These are phyloP conservation scores for Russula vinacea DNA, from an alignment of 768 basidiomycete species.

Conservation along the genomic window DNA sequence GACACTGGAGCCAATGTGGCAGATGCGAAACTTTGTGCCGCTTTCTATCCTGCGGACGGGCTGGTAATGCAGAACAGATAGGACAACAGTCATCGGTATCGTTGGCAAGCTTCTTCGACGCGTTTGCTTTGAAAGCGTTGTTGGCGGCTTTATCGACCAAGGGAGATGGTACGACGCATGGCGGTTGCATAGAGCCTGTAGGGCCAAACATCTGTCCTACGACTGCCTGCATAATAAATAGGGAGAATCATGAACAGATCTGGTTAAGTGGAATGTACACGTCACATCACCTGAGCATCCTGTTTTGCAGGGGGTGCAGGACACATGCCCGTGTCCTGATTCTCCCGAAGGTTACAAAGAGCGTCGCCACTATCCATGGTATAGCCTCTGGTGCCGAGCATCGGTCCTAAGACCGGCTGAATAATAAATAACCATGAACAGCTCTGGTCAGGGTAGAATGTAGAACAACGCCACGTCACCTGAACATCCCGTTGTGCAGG, in stretches of 20 bases:
- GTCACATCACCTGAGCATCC: slow-evolving; percentile 4
- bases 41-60: not conserved
- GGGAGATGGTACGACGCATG: no score
- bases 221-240: not conserved
- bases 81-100: not conserved
- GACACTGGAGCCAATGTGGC: slow-evolving; percentile 12
- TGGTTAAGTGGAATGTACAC: no score
- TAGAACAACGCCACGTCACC: not conserved
- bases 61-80: not conserved
- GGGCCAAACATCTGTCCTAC: not conserved
- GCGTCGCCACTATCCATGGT: no score
- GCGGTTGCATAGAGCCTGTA: not conserved
- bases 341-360: no score
- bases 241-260: not conserved
- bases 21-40: not conserved
- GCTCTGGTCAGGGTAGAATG: not conserved
- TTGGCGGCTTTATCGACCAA: not conserved
- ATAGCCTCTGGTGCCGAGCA: not conserved
- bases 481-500: not conserved
- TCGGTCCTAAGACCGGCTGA: not conserved
- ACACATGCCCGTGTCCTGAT: not conserved
- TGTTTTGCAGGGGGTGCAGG: not conserved
- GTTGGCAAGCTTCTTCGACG: not conserved
- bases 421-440: not conserved
- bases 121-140: not conserved